These are phyloP conservation scores for Penicillium mononematosum DNA, from an alignment of 495 filamentous ascomycete species.

Conservation along the genomic window DNA sequence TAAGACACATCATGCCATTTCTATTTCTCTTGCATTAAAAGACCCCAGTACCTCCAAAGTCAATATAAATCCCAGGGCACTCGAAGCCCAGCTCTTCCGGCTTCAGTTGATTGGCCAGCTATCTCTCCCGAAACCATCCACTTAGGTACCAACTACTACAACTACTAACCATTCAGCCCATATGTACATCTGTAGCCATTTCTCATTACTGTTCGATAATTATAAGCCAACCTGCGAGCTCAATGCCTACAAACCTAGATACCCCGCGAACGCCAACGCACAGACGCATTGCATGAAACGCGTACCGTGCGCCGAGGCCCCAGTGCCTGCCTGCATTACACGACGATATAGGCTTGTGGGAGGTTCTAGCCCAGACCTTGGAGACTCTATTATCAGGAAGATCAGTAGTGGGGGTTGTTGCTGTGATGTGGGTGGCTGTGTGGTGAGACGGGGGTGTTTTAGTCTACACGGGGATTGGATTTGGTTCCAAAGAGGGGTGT, in stretches of 20 bases:
- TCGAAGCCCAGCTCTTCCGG: no score
- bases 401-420: neutral
- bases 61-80: no score
- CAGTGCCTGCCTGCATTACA: neutral
- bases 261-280: slow-evolving; percentile 8
- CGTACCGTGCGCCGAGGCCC: neutral
- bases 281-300: neutral
- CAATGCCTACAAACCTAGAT: neutral
- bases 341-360: neutral
- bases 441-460: neutral
- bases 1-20: neutral
- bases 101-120: no score
- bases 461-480: neutral
- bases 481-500: neutral
- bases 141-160: no score
- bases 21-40: neutral
- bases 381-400: neutral
- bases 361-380: slow-evolving; percentile 4
- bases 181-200: neutral
- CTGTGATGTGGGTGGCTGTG: slow-evolving; percentile 5
- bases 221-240: no score
- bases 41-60: no score
- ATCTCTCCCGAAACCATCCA: neutral
- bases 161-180: neutral
- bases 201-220: neutral